A percentile compares a stretch with the other conserved stretches of the same genome.
Evolutionary conservation across 176 grass and related monocot genomes (phyloP).

Genomic region (Neostapfia colusana): DNA sequence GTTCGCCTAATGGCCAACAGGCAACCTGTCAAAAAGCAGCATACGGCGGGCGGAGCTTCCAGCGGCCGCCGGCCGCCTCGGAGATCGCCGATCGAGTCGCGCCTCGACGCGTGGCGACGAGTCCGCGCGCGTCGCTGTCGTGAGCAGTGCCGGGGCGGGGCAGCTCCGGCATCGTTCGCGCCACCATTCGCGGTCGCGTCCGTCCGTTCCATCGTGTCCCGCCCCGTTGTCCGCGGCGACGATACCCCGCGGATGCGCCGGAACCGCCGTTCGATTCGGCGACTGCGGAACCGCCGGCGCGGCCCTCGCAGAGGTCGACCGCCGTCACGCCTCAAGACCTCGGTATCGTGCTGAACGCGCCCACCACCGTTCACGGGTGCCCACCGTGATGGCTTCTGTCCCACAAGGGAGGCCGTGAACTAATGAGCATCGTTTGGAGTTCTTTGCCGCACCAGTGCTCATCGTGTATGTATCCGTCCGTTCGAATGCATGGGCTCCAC

Average conservation of each 20-base stretch:
- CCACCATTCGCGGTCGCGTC: conserved; percentile 29
- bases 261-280: neutral
- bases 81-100: neutral
- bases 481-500: conserved; percentile 38
- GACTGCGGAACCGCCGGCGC: neutral
- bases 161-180: conserved; percentile 12
- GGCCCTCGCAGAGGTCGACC: neutral
- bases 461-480: neutral
- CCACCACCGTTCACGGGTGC: no score
- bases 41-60: neutral
- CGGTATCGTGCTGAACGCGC: neutral
- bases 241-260: neutral
- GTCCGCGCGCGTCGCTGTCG: neutral
- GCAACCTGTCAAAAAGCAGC: neutral
- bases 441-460: neutral
- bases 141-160: neutral
- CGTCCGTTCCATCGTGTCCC: neutral
- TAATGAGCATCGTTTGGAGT: no score
- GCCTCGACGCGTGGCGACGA: conserved; percentile 27
- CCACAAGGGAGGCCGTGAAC: no score
- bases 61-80: neutral
- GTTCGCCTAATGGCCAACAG: conserved; percentile 16
- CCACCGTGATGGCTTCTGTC: no score
- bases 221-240: conserved; percentile 24
- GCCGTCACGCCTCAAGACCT: neutral